phyloP scores from a whole-genome alignment of 2,329 filamentous ascomycete genomes.

The Onygenales sp. region DNA sequence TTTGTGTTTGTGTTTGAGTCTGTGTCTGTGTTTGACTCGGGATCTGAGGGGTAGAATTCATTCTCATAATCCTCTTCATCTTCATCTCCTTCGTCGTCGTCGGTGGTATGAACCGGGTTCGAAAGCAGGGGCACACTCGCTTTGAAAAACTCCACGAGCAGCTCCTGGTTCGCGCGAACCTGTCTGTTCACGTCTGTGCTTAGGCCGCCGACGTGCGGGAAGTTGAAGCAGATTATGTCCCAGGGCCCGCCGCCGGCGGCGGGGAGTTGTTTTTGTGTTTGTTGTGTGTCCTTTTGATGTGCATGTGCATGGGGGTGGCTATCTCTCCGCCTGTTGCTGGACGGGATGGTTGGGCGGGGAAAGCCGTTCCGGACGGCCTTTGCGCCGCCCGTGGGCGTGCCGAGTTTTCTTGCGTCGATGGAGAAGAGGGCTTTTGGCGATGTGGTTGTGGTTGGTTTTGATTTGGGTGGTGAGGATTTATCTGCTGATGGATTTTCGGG shows the following conservation, averaged over 20 bases:
- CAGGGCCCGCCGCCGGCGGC: slow-evolving; percentile 38
- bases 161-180: slow-evolving; percentile 75
- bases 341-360: slow-evolving; percentile 11
- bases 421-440: slow-evolving; percentile 30
- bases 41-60: slow-evolving; percentile 1
- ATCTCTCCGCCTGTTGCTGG: not conserved
- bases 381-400: slow-evolving; percentile 25
- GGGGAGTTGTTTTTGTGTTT: not conserved
- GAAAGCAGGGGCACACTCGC: slow-evolving; percentile 33
- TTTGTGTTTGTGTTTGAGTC: slow-evolving; percentile 9
- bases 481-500: slow-evolving; percentile 6
- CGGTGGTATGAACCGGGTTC: slow-evolving; percentile 12
- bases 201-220: slow-evolving; percentile 89
- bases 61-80: slow-evolving; percentile 10
- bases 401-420: slow-evolving; percentile 36
- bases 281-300: not conserved
- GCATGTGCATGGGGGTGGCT: too few species aligned
- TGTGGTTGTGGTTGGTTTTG: not conserved
- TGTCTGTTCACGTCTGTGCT: slow-evolving; percentile 90
- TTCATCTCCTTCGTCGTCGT: slow-evolving; percentile 9
- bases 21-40: slow-evolving; percentile 7
- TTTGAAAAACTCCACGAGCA: slow-evolving; percentile 42
- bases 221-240: slow-evolving; percentile 87
- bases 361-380: slow-evolving; percentile 37
- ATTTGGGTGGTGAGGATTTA: not conserved